These are phyloP conservation scores for Lophiotrema nucula DNA, from an alignment of 495 filamentous ascomycete species.

Conservation along the genomic window DNA sequence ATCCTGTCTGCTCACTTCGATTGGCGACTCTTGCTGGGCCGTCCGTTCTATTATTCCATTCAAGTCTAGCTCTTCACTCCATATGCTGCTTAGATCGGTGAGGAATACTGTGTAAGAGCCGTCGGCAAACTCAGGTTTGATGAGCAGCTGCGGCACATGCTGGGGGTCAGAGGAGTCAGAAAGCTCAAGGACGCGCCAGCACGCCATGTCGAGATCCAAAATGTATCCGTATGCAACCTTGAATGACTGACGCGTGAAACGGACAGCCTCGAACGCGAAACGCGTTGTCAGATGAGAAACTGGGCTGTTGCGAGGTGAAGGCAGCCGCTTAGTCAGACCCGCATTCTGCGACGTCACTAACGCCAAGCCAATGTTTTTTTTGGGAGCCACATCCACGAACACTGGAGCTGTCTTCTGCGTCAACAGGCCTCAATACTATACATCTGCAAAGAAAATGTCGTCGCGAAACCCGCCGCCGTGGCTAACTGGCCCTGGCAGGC, in stretches of 20 bases:
- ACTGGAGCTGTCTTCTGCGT: no score
- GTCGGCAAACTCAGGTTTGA: slow-evolving; percentile 51
- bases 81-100: slow-evolving; percentile 84
- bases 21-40: slow-evolving; percentile 65
- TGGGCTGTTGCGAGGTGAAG: background rate
- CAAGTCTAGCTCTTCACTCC: slow-evolving; percentile 69
- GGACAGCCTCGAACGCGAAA: background rate
- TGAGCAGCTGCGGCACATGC: slow-evolving; percentile 33
- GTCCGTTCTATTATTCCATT: slow-evolving; percentile 65
- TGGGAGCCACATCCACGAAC: no score
- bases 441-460: no score
- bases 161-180: background rate
- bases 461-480: slow-evolving; percentile 29
- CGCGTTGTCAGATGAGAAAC: background rate
- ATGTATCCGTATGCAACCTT: no score
- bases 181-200: slow-evolving; percentile 30
- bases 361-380: no score
- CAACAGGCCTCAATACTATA: no score
- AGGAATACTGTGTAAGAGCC: slow-evolving; percentile 69
- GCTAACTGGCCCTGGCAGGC: slow-evolving; percentile 11
- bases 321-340: background rate
- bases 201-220: slow-evolving; percentile 12
- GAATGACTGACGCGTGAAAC: no score
- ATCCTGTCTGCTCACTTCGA: slow-evolving; percentile 78
- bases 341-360: no score